These are phyloP conservation scores for Daldinia caldariorum DNA, from an alignment of 495 filamentous ascomycete species.

Conservation along the genomic window DNA sequence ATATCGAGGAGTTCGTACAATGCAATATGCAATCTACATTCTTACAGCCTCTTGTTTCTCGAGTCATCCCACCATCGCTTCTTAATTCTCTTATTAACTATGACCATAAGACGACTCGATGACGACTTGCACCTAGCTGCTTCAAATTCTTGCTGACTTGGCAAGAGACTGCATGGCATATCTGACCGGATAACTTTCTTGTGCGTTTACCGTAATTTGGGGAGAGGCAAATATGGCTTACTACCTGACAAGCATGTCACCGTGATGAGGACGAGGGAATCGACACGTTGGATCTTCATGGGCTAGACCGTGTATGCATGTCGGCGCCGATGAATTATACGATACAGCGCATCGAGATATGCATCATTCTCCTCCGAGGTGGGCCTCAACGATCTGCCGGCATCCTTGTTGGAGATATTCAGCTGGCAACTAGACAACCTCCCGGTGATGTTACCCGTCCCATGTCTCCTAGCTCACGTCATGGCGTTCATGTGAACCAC, in stretches of 20 bases:
- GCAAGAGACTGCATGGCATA: neutral
- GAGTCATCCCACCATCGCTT: neutral
- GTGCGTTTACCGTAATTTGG: neutral
- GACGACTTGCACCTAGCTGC: neutral
- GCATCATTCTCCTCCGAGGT: neutral
- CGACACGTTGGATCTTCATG: neutral
- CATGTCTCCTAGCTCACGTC: neutral
- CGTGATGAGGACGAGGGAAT: neutral
- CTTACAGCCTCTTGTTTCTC: neutral
- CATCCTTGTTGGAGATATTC: neutral
- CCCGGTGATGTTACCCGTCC: neutral
- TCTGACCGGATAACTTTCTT: neutral
- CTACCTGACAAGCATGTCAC: neutral
- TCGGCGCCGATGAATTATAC: neutral
- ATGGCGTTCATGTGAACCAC: neutral
- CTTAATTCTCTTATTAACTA: neutral
- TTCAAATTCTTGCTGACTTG: neutral
- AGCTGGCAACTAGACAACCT: neutral
- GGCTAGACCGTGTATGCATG: neutral
- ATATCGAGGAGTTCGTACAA: neutral
- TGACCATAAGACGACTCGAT: neutral
- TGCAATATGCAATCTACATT: neutral
- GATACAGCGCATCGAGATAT: neutral
- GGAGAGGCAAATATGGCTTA: neutral
- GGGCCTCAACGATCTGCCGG: neutral